phyloP scores from a whole-genome alignment of 306 rosid genomes.

The Corylus avellana region DNA sequence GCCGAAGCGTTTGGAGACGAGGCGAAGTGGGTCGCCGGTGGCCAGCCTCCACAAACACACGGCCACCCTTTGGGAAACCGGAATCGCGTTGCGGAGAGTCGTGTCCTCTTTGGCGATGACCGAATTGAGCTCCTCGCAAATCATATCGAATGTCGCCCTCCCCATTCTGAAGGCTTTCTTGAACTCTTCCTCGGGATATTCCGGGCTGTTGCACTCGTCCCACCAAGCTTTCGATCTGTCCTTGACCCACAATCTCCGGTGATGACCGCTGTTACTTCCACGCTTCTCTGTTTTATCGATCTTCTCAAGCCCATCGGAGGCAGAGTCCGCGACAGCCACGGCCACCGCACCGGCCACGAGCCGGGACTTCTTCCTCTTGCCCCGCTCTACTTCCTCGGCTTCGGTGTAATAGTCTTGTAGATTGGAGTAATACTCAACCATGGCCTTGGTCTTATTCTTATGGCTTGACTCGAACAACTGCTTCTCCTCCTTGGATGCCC shows the following conservation, averaged over 20 bases:
- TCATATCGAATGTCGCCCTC: slow-evolving; percentile 67
- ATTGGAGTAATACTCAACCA: slow-evolving; percentile 48
- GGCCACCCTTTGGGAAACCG: slow-evolving; percentile 86
- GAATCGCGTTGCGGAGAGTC: slow-evolving; percentile 75
- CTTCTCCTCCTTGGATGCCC: slow-evolving; percentile 49
- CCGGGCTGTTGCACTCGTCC: slow-evolving; percentile 83
- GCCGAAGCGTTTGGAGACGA: slow-evolving; percentile 81
- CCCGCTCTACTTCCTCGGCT: slow-evolving; percentile 49
- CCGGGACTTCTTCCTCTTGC: slow-evolving; percentile 53
- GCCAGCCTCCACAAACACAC: slow-evolving; percentile 93
- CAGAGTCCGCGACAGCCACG: background rate
- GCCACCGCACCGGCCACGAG: slow-evolving; percentile 36
- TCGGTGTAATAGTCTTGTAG: slow-evolving; percentile 47
- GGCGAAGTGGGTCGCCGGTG: slow-evolving; percentile 89
- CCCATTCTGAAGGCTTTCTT: slow-evolving; percentile 88
- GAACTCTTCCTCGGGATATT: slow-evolving; percentile 81
- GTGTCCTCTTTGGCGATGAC: slow-evolving; percentile 88
- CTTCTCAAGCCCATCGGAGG: slow-evolving; percentile 32
- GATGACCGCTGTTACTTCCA: slow-evolving; percentile 26
- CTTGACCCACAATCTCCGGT: slow-evolving; percentile 86
- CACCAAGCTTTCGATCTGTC: slow-evolving; percentile 98
- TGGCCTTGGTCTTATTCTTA: slow-evolving; percentile 53
- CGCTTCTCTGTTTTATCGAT: slow-evolving; percentile 14
- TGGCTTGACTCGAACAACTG: slow-evolving; percentile 43
- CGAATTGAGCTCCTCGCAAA: slow-evolving; percentile 84